Conservation (phyloP, 345 rosid species). For the Turritis glabra region DNA sequence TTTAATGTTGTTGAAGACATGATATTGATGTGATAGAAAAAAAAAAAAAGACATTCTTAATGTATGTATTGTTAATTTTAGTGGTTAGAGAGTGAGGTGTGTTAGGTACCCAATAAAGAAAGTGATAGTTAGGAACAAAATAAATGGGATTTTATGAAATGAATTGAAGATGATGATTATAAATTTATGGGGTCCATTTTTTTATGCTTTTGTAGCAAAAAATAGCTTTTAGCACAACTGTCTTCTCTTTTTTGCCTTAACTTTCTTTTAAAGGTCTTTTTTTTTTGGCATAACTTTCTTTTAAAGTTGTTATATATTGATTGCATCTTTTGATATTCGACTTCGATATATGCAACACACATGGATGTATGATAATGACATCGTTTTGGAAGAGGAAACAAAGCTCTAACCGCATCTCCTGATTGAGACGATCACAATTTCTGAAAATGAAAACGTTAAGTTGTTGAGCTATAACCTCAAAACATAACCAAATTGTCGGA, state of each 20-base stretch:
- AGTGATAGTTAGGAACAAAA: conserved; percentile 9
- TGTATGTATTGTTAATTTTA: conserved; percentile 8
- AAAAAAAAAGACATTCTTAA: conserved; percentile 5
- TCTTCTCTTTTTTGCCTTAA: conserved; percentile 8
- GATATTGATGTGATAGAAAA: background rate
- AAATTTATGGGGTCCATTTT: conserved; percentile 14
- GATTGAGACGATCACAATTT: background rate
- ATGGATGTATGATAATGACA: conserved; percentile 8
- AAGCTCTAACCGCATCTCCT: background rate
- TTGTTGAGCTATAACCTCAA: background rate
- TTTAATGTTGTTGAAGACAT: conserved; percentile 6
- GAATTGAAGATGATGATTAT: conserved; percentile 28
- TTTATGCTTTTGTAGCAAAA: conserved; percentile 7
- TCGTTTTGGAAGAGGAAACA: background rate
- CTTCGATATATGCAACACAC: background rate
- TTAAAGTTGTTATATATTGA: conserved; percentile 13
- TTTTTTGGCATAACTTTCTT: conserved; percentile 8
- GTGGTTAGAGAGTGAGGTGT: conserved; percentile 31
- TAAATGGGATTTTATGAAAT: conserved; percentile 32
- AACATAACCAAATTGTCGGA: background rate
- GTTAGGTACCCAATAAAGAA: conserved; percentile 32
- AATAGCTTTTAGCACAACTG: conserved; percentile 11
- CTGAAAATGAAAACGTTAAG: background rate
- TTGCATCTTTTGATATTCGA: conserved; percentile 18
- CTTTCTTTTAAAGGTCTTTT: conserved; percentile 23